Conservation (phyloP, 2,329 filamentous ascomycete genomes). For the Exophiala xenobiotica region DNA sequence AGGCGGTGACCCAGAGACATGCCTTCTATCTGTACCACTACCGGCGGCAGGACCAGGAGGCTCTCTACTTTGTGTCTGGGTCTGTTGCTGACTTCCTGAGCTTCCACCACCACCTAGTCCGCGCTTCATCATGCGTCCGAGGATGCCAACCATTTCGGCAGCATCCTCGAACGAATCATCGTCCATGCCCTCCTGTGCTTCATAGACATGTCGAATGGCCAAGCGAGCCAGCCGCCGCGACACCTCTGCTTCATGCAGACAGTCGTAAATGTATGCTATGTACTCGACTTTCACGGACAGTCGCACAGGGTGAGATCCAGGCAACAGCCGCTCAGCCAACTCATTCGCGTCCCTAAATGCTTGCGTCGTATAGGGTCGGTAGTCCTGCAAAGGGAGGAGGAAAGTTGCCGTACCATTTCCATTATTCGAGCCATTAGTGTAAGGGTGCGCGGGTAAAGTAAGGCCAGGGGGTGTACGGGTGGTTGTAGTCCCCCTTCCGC, state of each 20-base stretch:
- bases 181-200: constrained; percentile 86
- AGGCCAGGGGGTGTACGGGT: constrained; percentile 36
- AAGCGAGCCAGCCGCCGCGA: constrained; percentile 75
- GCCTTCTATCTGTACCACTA: constrained; percentile 3
- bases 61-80: not conserved
- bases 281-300: constrained; percentile 91
- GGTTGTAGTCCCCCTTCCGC: constrained; percentile 39
- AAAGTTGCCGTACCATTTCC: constrained; percentile 62
- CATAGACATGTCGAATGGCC: constrained; percentile 87
- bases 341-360: constrained; percentile 77
- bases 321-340: constrained; percentile 72
- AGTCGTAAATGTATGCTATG: constrained; percentile 90
- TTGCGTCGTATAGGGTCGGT: constrained; percentile 74
- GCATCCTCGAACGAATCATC: constrained; percentile 94
- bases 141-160: constrained; percentile 78
- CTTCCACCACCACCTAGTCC: constrained; percentile 47
- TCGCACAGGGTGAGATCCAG: constrained; percentile 84
- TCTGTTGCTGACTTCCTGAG: constrained; percentile 23
- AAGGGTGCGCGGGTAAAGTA: constrained; percentile 17
- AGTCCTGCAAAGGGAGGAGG: constrained; percentile 71
- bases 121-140: constrained; percentile 86
- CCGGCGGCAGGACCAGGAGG: not conserved
- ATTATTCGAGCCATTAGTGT: constrained; percentile 14
- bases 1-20: not conserved
- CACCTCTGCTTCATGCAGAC: constrained; percentile 74